Percentiles rank a stretch among this genome's conserved stretches.
phyloP scores from a whole-genome alignment of 176 grass and related monocot species.

The Bromus sterilis region DNA sequence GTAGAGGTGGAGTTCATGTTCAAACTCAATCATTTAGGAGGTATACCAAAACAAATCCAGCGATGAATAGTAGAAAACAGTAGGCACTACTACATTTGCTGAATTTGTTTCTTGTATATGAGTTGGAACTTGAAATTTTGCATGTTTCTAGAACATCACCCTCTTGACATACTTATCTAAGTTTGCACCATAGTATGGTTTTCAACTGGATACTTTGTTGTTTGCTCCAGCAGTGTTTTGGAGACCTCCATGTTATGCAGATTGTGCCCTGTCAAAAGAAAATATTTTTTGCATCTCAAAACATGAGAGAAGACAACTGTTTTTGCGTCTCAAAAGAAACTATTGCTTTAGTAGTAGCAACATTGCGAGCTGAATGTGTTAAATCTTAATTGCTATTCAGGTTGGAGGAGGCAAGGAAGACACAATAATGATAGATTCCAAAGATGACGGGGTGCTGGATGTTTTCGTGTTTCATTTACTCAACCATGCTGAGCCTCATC shows the following conservation, averaged over 20 bases:
- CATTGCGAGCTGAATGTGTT: neutral
- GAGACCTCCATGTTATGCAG: neutral
- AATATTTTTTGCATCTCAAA: neutral
- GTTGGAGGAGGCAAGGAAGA: slow-evolving; percentile 35
- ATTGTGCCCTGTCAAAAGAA: neutral
- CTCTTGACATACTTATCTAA: no score
- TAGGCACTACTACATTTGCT: neutral
- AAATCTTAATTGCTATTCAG: slow-evolving; percentile 14
- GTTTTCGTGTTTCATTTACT: neutral
- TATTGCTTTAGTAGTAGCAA: neutral
- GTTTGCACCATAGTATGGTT: neutral
- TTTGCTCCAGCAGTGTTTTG: neutral
- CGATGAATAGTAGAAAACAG: neutral
- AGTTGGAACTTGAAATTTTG: no score
- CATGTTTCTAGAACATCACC: neutral
- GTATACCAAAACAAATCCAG: neutral
- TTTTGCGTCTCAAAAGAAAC: neutral
- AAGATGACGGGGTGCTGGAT: slow-evolving; percentile 13
- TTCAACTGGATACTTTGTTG: neutral
- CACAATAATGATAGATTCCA: slow-evolving; percentile 26
- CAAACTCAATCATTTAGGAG: neutral
- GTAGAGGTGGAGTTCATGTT: neutral
- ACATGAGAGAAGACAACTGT: neutral
- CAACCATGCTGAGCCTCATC: neutral
- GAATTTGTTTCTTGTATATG: neutral